Percentiles rank a stretch among this genome's conserved stretches.
Conservation (phyloP, 495 filamentous ascomycete species). For the Cetradonia linearis region DNA sequence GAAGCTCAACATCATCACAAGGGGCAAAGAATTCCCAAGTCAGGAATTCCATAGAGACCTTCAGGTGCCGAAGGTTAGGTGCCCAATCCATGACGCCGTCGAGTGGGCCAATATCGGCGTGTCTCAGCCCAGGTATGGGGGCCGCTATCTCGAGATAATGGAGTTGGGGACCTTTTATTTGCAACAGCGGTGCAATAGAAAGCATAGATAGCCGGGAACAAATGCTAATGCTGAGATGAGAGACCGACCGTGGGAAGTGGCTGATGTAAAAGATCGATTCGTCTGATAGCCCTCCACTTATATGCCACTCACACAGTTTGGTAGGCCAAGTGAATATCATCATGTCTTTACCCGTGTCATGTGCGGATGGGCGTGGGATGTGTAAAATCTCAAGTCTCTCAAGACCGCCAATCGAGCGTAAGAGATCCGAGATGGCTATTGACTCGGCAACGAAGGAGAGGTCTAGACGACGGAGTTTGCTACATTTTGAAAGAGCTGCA, state of each 20-base stretch:
- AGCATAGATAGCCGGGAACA: slow-evolving; percentile 14
- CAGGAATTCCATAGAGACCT: slow-evolving; percentile 11
- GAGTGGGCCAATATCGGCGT: neutral
- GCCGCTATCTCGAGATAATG: neutral
- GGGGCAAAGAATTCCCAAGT: neutral
- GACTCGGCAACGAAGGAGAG: slow-evolving; percentile 48
- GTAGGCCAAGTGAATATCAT: slow-evolving; percentile 6
- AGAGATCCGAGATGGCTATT: slow-evolving; percentile 42
- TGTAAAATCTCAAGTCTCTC: slow-evolving; percentile 39
- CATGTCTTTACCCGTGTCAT: neutral
- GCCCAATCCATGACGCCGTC: neutral
- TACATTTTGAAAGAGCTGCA: slow-evolving; percentile 53
- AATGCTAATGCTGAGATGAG: slow-evolving; percentile 10
- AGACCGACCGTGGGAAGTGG: neutral
- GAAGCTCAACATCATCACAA: neutral
- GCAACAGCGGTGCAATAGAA: slow-evolving; percentile 7
- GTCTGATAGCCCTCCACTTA: slow-evolving; percentile 14
- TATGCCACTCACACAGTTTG: slow-evolving; percentile 12
- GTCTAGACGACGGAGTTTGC: slow-evolving; percentile 44
- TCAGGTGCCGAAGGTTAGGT: slow-evolving; percentile 10
- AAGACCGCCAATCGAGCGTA: slow-evolving; percentile 43
- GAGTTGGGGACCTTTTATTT: neutral
- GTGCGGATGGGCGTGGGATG: slow-evolving; percentile 44
- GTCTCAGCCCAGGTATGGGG: neutral
- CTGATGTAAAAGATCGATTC: neutral